Evolutionary conservation across 2,329 filamentous ascomycete genomes (phyloP).

Genomic region (Ceratocystis destructans): DNA sequence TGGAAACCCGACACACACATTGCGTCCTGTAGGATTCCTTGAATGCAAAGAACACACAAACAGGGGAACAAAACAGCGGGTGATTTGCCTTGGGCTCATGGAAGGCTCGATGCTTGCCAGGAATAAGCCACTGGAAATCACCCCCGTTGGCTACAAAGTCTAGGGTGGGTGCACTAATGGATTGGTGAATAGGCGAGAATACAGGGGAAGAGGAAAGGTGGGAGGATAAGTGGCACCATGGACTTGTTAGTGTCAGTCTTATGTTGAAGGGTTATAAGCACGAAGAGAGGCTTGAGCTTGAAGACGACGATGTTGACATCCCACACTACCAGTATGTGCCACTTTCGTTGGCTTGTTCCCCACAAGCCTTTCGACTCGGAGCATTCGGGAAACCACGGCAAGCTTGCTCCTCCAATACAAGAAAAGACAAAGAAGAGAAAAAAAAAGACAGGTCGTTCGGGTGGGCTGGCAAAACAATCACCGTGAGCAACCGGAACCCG

Average conservation of each 20-base stretch:
- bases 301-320: neutral
- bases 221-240: neutral
- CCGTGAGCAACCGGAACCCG: neutral
- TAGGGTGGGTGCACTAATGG: neutral
- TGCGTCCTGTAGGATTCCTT: neutral
- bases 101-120: slow-evolving; percentile 1
- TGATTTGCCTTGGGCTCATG: neutral
- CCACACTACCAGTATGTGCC: neutral
- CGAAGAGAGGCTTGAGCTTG: neutral
- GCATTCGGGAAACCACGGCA: neutral
- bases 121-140: neutral
- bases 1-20: neutral
- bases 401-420: neutral
- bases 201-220: neutral
- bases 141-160: neutral
- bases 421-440: neutral
- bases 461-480: neutral
- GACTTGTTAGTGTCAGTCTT: neutral
- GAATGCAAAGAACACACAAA: neutral
- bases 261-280: neutral
- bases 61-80: neutral
- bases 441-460: neutral
- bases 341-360: neutral
- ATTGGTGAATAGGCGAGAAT: neutral
- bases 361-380: neutral